phyloP scores from a whole-genome alignment of 805 yeast species.

The Yarrowia sp. region DNA sequence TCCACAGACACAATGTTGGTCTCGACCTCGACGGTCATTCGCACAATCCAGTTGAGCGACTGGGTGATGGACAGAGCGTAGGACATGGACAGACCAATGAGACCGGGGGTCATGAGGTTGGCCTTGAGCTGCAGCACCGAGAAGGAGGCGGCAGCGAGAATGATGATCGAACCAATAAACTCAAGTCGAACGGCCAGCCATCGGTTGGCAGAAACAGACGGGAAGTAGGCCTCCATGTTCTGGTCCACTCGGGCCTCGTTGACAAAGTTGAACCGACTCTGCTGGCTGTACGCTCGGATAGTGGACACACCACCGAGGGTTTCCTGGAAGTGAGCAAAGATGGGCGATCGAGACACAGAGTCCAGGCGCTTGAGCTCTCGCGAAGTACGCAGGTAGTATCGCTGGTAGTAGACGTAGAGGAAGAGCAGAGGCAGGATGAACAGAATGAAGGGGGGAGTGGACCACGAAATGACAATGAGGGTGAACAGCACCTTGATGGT shows the following conservation, averaged over 20 bases:
- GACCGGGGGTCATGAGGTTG: slow-evolving; percentile 83
- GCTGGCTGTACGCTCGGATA: slow-evolving; percentile 75
- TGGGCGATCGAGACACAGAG: slow-evolving; percentile 74
- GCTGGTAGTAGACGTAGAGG: slow-evolving; percentile 74
- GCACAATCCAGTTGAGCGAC: slow-evolving; percentile 93
- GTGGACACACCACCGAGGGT: slow-evolving; percentile 80
- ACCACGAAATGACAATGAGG: slow-evolving; percentile 76
- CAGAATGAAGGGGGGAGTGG: slow-evolving; percentile 87
- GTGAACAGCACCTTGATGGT: slow-evolving; percentile 61
- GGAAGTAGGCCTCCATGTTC: slow-evolving; percentile 91
- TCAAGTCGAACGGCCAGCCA: slow-evolving; percentile 97
- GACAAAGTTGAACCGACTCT: slow-evolving; percentile 64
- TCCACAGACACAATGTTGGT: slow-evolving; percentile 97
- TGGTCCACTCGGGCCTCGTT: slow-evolving; percentile 69
- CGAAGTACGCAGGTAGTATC: slow-evolving; percentile 70
- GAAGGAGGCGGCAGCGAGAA: slow-evolving; percentile 83
- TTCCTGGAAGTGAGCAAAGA: slow-evolving; percentile 84
- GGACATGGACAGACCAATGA: slow-evolving; percentile 91
- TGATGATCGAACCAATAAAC: slow-evolving; percentile 86
- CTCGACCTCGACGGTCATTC: slow-evolving; percentile 99
- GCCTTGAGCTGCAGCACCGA: slow-evolving; percentile 71
- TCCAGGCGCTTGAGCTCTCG: slow-evolving; percentile 82
- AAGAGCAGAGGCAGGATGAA: slow-evolving; percentile 70
- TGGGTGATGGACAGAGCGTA: slow-evolving; percentile 94
- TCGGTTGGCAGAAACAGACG: slow-evolving; percentile 89